Percentiles rank a stretch among this genome's conserved stretches.
These are phyloP conservation scores for fission yeast (Schizosaccharomyces pombe) DNA, from an alignment of 805 yeast species.

Conservation along the genomic window DNA sequence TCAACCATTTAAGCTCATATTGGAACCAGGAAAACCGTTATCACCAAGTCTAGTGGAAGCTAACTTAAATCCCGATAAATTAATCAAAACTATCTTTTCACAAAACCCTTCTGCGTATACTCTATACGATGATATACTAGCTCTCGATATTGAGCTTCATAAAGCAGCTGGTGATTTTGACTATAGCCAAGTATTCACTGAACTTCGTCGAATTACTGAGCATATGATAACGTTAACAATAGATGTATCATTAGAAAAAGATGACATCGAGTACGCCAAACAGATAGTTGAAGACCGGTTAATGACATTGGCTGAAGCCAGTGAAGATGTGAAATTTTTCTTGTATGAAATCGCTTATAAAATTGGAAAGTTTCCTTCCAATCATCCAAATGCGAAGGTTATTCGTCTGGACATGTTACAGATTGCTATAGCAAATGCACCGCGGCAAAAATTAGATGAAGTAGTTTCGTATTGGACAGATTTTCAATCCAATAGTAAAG, in stretches of 20 bases:
- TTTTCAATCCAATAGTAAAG: background rate
- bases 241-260: background rate
- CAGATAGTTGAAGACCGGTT: background rate
- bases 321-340: too few species aligned
- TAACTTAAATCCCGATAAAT: background rate
- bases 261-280: background rate
- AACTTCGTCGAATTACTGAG: background rate
- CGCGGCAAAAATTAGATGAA: background rate
- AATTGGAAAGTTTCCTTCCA: background rate
- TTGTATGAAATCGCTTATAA: background rate
- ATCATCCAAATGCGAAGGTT: background rate
- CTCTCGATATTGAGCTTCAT: background rate
- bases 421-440: background rate
- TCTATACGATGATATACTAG: background rate
- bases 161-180: background rate
- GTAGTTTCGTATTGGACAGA: background rate
- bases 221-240: background rate
- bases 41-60: background rate
- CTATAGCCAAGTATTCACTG: background rate
- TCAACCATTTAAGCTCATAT: background rate
- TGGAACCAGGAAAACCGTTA: background rate
- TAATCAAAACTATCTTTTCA: background rate
- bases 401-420: background rate
- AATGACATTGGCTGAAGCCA: background rate
- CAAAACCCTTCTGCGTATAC: background rate